Evolutionary conservation across 2,329 filamentous ascomycete genomes (phyloP).

Genomic region (Phaeosphaeria sp.): DNA sequence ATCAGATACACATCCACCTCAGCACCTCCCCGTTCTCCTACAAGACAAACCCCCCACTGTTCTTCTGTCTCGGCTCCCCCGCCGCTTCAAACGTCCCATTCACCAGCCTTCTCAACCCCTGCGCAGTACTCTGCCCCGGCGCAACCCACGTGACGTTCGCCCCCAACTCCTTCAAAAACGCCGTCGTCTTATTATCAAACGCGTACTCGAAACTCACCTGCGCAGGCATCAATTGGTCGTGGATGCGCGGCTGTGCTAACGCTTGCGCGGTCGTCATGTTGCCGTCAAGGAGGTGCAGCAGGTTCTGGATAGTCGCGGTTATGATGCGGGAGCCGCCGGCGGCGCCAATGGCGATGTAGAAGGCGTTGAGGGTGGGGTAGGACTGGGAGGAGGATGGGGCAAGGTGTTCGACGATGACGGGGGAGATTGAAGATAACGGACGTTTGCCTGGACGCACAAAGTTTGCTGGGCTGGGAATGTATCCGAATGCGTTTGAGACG

Average conservation of each 20-base stretch:
- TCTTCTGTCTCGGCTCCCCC: constrained; percentile 75
- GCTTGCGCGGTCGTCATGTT: constrained; percentile 66
- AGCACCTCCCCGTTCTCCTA: constrained; percentile 23
- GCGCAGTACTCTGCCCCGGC: constrained; percentile 70
- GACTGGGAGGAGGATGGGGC: constrained; percentile 58
- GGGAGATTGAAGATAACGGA: constrained; percentile 81
- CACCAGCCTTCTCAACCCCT: constrained; percentile 66
- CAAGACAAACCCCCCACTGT: constrained; percentile 69
- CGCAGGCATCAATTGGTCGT: constrained; percentile 83
- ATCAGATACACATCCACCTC: neutral
- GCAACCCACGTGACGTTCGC: constrained; percentile 76
- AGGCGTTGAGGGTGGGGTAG: constrained; percentile 28
- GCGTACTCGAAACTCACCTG: constrained; percentile 69
- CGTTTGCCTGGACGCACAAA: constrained; percentile 82
- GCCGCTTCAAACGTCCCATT: constrained; percentile 80
- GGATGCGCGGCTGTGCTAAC: constrained; percentile 71
- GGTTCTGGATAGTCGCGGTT: constrained; percentile 75
- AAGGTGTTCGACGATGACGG: constrained; percentile 73
- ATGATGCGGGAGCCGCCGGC: constrained; percentile 86
- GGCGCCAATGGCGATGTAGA: constrained; percentile 75
- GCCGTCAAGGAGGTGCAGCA: constrained; percentile 75
- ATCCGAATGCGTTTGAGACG: constrained; percentile 81
- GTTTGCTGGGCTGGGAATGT: constrained; percentile 79
- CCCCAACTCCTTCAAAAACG: constrained; percentile 67
- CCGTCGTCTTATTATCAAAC: constrained; percentile 70